Evolutionary conservation across 805 yeast species (phyloP).

Genomic region (Candida hungchunana): DNA sequence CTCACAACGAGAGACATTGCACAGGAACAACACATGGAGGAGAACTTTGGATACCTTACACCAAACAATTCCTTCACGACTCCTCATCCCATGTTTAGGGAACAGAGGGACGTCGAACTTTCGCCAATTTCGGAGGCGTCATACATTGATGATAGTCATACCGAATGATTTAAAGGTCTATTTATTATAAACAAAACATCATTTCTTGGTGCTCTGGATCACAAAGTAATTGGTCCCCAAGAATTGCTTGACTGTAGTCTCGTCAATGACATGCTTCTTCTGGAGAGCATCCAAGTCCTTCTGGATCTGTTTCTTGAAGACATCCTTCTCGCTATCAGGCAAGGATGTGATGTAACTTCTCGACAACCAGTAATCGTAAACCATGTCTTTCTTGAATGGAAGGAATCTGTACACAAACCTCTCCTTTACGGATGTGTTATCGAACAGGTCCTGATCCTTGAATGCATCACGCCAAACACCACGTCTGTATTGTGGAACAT

Average conservation of each 20-base stretch:
- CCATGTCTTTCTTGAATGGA: slow-evolving; percentile 30
- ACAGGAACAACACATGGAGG: neutral
- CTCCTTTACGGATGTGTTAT: slow-evolving; percentile 30
- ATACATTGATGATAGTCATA: slow-evolving; percentile 15
- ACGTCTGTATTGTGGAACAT: slow-evolving; percentile 55
- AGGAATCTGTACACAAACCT: slow-evolving; percentile 29
- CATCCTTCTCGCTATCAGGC: slow-evolving; percentile 32
- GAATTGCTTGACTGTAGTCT: slow-evolving; percentile 16
- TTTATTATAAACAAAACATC: too few species aligned
- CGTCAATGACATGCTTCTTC: slow-evolving; percentile 6
- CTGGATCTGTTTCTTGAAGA: slow-evolving; percentile 31
- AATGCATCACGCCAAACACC: slow-evolving; percentile 44
- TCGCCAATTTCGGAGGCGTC: slow-evolving; percentile 28
- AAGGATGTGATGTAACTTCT: slow-evolving; percentile 50
- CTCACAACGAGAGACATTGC: neutral
- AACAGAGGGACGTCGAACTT: slow-evolving; percentile 20
- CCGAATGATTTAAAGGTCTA: slow-evolving; percentile 5
- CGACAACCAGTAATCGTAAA: slow-evolving; percentile 50
- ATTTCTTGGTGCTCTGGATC: slow-evolving; percentile 6
- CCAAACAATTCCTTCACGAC: slow-evolving; percentile 22
- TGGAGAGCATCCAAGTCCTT: slow-evolving; percentile 7
- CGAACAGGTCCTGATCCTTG: slow-evolving; percentile 31
- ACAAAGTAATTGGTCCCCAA: slow-evolving; percentile 24
- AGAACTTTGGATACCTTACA: slow-evolving; percentile 16
- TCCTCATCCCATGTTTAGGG: slow-evolving; percentile 20